Evolutionary conservation across 371 early-diverging fungal genomes (phyloP).

Genomic region (Zancudomyces culisetae): DNA sequence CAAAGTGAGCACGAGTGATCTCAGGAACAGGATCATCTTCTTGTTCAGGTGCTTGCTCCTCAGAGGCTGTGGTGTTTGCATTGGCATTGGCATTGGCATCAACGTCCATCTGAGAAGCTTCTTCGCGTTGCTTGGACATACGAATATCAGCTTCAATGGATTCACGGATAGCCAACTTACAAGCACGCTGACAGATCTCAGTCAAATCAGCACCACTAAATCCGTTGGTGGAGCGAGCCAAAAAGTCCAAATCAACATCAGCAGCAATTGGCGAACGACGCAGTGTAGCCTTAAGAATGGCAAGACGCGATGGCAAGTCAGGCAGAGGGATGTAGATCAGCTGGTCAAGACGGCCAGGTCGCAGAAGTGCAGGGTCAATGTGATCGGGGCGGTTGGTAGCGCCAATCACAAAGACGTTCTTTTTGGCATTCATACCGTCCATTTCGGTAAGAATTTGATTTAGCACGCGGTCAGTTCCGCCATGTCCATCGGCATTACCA

Average conservation of each 20-base stretch:
- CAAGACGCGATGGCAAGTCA: conserved; percentile 73
- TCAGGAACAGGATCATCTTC: conserved; percentile 63
- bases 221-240: conserved; percentile 86
- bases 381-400: conserved; percentile 99
- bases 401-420: conserved; percentile 98
- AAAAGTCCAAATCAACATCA: conserved; percentile 67
- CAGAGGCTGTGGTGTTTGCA: no score
- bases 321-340: conserved; percentile 98
- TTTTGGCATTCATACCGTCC: conserved; percentile 99
- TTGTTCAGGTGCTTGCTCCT: conserved; percentile 35
- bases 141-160: conserved; percentile 88
- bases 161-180: conserved; percentile 98
- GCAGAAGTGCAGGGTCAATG: conserved; percentile 84
- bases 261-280: conserved; percentile 88
- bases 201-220: conserved; percentile 99
- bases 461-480: conserved; percentile 96
- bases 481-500: conserved; percentile 59
- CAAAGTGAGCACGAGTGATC: conserved; percentile 90
- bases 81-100: no score
- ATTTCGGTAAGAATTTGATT: conserved; percentile 99
- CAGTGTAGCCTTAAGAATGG: conserved; percentile 84
- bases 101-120: no score
- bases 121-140: conserved; percentile 43
- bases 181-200: conserved; percentile 99
- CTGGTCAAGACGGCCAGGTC: conserved; percentile 99